A percentile compares a stretch with the other conserved stretches of the same genome.
Evolutionary conservation across 2,329 filamentous ascomycete species (phyloP).

Genomic region (Colletotrichum scovillei): DNA sequence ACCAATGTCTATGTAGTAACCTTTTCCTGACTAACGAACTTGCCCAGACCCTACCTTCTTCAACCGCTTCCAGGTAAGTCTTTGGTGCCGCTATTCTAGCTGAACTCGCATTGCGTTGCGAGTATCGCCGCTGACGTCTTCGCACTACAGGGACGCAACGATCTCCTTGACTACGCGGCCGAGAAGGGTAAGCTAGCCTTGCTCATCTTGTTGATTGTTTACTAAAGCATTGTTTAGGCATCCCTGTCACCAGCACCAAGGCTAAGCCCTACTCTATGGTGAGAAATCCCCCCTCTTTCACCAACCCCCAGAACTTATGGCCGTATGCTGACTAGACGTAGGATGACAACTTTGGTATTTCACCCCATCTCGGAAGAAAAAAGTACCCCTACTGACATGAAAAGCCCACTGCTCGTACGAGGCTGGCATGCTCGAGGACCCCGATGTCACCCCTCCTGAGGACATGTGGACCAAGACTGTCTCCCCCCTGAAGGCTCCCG

Average conservation of each 20-base stretch:
- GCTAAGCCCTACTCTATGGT: conserved; percentile 62
- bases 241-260: conserved; percentile 80
- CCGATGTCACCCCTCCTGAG: conserved; percentile 68
- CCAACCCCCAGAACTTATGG: conserved; percentile 53
- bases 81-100: conserved; percentile 21
- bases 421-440: conserved; percentile 70
- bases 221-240: conserved; percentile 48
- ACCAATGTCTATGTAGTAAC: not conserved
- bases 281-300: conserved; percentile 69
- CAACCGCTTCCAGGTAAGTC: conserved; percentile 67
- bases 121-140: not conserved
- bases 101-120: not conserved
- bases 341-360: not conserved
- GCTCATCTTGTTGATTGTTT: fast-evolving
- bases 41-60: conserved; percentile 75
- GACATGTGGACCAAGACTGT: conserved; percentile 77
- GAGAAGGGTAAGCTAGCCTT: conserved; percentile 53
- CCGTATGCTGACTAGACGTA: conserved; percentile 61
- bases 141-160: conserved; percentile 67
- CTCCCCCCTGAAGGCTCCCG: conserved; percentile 69
- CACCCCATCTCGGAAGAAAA: not conserved
- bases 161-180: conserved; percentile 78
- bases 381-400: conserved; percentile 4
- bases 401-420: not conserved
- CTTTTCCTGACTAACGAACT: not conserved